phyloP scores from a whole-genome alignment of 2,329 filamentous ascomycete genomes.

The Aspergillus texensis region DNA sequence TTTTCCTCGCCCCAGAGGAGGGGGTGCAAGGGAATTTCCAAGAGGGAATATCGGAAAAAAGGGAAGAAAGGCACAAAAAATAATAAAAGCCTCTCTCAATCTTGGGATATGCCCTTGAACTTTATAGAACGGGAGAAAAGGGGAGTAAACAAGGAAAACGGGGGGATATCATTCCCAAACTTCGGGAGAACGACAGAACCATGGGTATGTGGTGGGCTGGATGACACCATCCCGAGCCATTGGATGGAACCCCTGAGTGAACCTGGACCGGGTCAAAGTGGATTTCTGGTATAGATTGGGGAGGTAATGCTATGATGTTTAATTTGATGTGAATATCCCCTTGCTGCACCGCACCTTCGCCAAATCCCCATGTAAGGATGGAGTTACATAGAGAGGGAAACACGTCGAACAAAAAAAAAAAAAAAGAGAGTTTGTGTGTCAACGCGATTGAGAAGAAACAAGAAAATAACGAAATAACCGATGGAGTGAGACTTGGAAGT shows the following conservation, averaged over 20 bases:
- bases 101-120: background rate
- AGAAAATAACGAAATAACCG: background rate
- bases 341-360: background rate
- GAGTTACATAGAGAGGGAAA: background rate
- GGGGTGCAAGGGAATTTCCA: background rate
- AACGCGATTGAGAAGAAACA: background rate
- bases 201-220: background rate
- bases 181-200: constrained; percentile 1
- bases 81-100: background rate
- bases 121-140: background rate
- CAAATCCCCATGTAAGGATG: background rate
- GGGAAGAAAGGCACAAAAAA: background rate
- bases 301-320: background rate
- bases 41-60: background rate
- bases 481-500: background rate
- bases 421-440: background rate
- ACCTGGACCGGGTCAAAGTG: background rate
- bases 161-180: constrained; percentile 1
- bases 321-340: constrained; percentile 3
- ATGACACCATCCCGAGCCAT: background rate
- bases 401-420: background rate
- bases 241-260: constrained; percentile 2
- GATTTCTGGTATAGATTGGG: constrained; percentile 2
- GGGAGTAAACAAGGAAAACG: background rate
- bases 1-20: background rate